Conservation (phyloP, 352 stramenopile species). For the Globisporangium emineosum region DNA sequence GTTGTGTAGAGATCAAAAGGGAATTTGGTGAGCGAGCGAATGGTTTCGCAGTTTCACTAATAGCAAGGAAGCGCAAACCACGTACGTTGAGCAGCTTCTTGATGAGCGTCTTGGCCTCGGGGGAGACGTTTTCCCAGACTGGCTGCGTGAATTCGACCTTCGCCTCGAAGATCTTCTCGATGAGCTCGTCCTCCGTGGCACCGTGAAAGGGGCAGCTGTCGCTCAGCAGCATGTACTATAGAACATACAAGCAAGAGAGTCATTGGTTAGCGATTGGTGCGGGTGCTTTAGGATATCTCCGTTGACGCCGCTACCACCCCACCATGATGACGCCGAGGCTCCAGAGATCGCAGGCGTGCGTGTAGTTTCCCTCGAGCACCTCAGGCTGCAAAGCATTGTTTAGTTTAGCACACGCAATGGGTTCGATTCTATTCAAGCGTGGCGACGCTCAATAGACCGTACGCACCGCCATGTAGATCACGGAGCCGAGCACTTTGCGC, state of each 20-base stretch:
- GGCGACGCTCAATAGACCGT: background rate
- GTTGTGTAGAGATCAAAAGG: no score
- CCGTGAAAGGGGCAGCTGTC: slow-evolving; percentile 72
- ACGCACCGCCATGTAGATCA: slow-evolving; percentile 84
- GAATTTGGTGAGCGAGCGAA: background rate
- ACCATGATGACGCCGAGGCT: slow-evolving; percentile 84
- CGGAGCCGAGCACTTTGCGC: slow-evolving; percentile 72
- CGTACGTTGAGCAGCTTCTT: slow-evolving; percentile 70
- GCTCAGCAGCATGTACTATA: slow-evolving; percentile 80
- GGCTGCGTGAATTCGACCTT: slow-evolving; percentile 52
- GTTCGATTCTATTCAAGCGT: no score
- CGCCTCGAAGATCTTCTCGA: slow-evolving; percentile 70
- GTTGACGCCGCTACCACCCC: background rate
- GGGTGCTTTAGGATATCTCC: background rate
- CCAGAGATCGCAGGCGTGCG: slow-evolving; percentile 74
- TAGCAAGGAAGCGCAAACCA: background rate
- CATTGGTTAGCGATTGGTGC: background rate
- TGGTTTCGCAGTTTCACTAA: no score
- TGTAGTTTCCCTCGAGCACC: slow-evolving; percentile 72
- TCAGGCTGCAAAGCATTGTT: slow-evolving; percentile 33
- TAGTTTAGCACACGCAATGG: no score
- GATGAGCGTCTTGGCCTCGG: slow-evolving; percentile 67
- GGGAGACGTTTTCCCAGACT: slow-evolving; percentile 53
- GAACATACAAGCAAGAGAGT: background rate
- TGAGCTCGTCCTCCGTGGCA: slow-evolving; percentile 63